Conservation (phyloP, 1,284 basidiomycete genomes). For the Apiotrichum siamense region DNA sequence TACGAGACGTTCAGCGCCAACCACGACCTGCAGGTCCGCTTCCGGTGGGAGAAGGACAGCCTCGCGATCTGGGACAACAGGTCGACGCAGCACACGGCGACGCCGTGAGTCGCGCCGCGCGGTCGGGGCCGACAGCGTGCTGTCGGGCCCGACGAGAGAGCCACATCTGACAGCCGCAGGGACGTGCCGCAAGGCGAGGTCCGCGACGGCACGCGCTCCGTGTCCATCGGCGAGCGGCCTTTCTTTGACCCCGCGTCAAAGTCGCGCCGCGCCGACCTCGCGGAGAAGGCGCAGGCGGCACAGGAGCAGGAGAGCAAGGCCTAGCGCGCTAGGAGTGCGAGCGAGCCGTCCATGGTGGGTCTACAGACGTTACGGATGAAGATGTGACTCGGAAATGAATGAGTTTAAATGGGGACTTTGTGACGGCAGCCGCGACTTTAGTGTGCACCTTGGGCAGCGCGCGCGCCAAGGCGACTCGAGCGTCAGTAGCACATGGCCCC, state of each 20-base stretch:
- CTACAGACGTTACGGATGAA: no score
- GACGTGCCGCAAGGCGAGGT: conserved; percentile 50
- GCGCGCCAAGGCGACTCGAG: no score
- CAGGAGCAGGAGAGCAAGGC: no score
- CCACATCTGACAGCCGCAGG: background rate
- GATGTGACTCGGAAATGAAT: no score
- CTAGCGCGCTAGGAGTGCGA: no score
- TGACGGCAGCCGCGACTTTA: no score
- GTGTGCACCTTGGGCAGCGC: no score
- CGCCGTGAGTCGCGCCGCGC: conserved; percentile 15
- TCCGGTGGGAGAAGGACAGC: conserved; percentile 46
- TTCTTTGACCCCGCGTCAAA: conserved; percentile 48
- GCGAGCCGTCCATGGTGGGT: no score
- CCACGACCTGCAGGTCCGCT: conserved; percentile 59
- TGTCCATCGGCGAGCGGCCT: conserved; percentile 60
- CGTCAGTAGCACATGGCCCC: no score
- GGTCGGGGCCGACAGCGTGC: no score
- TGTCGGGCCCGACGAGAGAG: no score
- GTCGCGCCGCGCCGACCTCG: conserved; percentile 12
- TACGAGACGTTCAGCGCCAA: conserved; percentile 49
- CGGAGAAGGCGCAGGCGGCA: background rate
- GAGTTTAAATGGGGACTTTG: no score
- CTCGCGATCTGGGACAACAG: conserved; percentile 36
- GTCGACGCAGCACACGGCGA: conserved; percentile 34
- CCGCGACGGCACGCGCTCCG: conserved; percentile 57